Conservation (phyloP, 257 asterid species). For the Solanum pimpinellifolium region DNA sequence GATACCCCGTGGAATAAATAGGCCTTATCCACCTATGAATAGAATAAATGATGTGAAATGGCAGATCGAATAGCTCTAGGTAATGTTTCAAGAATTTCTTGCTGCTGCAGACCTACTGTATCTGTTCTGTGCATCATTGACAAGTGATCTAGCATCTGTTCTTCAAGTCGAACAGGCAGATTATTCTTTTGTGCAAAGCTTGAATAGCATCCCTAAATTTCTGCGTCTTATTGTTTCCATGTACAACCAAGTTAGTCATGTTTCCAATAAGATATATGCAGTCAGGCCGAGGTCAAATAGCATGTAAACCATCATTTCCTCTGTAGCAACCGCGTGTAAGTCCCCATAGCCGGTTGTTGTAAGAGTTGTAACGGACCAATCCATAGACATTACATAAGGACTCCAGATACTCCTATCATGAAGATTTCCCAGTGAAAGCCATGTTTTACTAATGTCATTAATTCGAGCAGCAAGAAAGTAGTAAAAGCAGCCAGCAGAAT, state of each 20-base stretch:
- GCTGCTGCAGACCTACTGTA: conserved; percentile 78
- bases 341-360: conserved; percentile 76
- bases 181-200: conserved; percentile 65
- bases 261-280: conserved; percentile 72
- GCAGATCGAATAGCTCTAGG: conserved; percentile 78
- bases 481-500: conserved; percentile 48
- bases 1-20: conserved; percentile 72
- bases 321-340: conserved; percentile 43
- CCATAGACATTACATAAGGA: conserved; percentile 34
- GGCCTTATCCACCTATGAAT: conserved; percentile 47
- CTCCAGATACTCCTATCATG: conserved; percentile 14
- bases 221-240: conserved; percentile 56
- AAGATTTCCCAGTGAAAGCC: conserved; percentile 13
- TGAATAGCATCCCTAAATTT: conserved; percentile 56
- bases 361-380: conserved; percentile 61
- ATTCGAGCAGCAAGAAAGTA: conserved; percentile 44
- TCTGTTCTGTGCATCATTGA: conserved; percentile 66
- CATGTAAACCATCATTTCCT: conserved; percentile 46
- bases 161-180: conserved; percentile 51
- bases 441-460: conserved; percentile 26
- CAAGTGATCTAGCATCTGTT: conserved; percentile 79
- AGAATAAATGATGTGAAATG: conserved; percentile 52
- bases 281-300: conserved; percentile 53
- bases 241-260: conserved; percentile 85
- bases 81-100: conserved; percentile 60